These are phyloP conservation scores for Hortaea sp. DNA, from an alignment of 2,329 filamentous ascomycete species.

Conservation along the genomic window DNA sequence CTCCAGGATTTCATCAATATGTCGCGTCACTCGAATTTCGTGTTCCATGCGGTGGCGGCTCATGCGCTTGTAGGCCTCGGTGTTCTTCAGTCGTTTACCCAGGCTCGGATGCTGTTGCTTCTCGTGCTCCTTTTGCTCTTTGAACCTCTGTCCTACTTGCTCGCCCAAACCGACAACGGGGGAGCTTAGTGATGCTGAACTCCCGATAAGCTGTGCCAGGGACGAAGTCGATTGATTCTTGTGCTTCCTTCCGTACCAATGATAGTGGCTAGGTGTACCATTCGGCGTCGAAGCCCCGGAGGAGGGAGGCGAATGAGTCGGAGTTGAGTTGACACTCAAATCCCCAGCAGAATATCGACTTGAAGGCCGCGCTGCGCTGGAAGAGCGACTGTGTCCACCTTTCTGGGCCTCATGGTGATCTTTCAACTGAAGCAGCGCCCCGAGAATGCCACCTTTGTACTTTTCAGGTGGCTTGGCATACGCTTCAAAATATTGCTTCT, in stretches of 20 bases:
- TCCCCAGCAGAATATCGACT: slow-evolving; percentile 18
- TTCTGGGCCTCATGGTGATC: slow-evolving; percentile 27
- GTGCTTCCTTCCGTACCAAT: slow-evolving; percentile 28
- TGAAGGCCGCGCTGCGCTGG: slow-evolving; percentile 3
- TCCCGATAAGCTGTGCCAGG: slow-evolving; percentile 34
- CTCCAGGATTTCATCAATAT: slow-evolving; percentile 60
- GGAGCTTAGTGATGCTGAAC: slow-evolving; percentile 33
- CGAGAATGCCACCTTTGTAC: slow-evolving; percentile 64
- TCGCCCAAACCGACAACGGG: slow-evolving; percentile 33
- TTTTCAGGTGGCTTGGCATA: slow-evolving; percentile 58
- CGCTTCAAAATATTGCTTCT: slow-evolving; percentile 44
- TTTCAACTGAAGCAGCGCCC: slow-evolving; percentile 62
- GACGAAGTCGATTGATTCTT: slow-evolving; percentile 30
- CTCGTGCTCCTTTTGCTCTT: slow-evolving; percentile 28
- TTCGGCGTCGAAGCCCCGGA: slow-evolving; percentile 35
- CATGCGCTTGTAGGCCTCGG: slow-evolving; percentile 23
- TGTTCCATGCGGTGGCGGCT: slow-evolving; percentile 34
- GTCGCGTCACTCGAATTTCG: slow-evolving; percentile 49
- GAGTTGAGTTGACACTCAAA: slow-evolving; percentile 22
- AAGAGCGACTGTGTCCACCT: slow-evolving; percentile 8
- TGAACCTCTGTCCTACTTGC: slow-evolving; percentile 32
- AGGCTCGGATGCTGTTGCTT: slow-evolving; percentile 25
- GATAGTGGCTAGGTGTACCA: slow-evolving; percentile 4
- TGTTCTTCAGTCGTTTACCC: slow-evolving; percentile 16
- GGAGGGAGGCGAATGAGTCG: slow-evolving; percentile 29